Evolutionary conservation across 495 filamentous ascomycete species (phyloP).

Genomic region (Podospora comata): DNA sequence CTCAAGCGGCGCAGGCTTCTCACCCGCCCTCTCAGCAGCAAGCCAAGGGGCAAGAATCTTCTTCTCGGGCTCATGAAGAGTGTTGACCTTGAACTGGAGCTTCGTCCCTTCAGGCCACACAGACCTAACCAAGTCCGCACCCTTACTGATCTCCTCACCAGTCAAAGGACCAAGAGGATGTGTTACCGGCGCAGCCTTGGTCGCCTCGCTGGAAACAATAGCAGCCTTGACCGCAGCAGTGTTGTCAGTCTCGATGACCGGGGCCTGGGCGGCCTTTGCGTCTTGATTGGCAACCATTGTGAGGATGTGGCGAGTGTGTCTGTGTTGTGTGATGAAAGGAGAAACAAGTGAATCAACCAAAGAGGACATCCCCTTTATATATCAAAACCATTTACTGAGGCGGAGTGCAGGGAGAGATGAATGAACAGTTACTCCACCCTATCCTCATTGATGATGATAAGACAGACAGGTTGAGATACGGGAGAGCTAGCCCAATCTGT

Average conservation of each 20-base stretch:
- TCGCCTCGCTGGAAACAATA: not conserved
- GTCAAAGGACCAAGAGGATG: constrained; percentile 62
- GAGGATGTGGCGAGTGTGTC: not conserved
- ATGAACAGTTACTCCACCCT: not conserved
- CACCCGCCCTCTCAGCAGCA: constrained; percentile 26
- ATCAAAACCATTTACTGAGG: not conserved
- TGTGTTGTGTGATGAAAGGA: not conserved
- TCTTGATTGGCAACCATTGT: constrained; percentile 1
- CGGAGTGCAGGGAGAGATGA: not conserved
- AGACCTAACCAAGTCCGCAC: constrained; percentile 41
- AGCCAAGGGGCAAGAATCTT: constrained; percentile 52
- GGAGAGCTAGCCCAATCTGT: not conserved
- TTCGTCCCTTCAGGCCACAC: constrained; percentile 50
- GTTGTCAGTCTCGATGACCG: not conserved
- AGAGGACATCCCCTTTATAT: not conserved
- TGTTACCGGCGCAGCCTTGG: constrained; percentile 8
- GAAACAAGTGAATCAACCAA: not conserved
- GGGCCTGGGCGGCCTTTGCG: not conserved
- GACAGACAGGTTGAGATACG: not conserved
- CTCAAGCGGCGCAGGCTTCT: constrained; percentile 37
- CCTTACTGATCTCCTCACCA: constrained; percentile 52
- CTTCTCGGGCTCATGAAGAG: constrained; percentile 64
- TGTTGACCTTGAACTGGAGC: constrained; percentile 63
- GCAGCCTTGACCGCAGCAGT: not conserved
- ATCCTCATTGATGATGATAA: not conserved